These are phyloP conservation scores for Ambrosia hybrid DNA, from an alignment of 140 eudicot species.

Conservation along the genomic window DNA sequence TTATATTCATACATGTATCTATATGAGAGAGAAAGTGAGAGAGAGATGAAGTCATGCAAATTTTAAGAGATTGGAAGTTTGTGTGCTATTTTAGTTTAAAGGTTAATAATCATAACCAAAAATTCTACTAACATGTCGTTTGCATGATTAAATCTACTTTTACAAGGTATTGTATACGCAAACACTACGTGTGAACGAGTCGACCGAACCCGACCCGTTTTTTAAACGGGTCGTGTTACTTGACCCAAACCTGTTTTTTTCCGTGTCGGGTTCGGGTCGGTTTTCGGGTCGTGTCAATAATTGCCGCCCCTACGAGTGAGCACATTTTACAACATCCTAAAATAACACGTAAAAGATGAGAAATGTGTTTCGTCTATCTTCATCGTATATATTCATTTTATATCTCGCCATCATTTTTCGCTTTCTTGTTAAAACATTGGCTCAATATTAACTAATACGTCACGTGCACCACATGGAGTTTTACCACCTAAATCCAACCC, in stretches of 20 bases:
- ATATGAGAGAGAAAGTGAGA: background rate
- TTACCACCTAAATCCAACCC: background rate
- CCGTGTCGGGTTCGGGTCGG: too few species aligned
- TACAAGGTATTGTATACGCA: conserved; percentile 6
- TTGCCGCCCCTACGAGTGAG: too few species aligned
- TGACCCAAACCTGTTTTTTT: too few species aligned
- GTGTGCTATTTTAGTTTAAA: conserved; percentile 2
- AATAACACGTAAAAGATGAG: conserved; percentile 1
- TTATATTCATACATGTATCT: background rate
- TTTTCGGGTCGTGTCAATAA: too few species aligned
- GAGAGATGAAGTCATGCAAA: conserved; percentile 11
- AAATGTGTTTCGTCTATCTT: conserved; percentile 7
- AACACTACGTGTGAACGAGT: conserved; percentile 3
- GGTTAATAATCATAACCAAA: conserved; percentile 36
- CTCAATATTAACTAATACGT: background rate
- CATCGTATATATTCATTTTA: background rate
- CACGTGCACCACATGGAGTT: conserved; percentile 10
- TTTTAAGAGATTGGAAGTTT: conserved; percentile 3
- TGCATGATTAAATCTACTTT: conserved; percentile 25
- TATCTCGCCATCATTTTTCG: background rate
- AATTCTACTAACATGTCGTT: conserved; percentile 45
- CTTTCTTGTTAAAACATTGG: background rate
- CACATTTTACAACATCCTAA: background rate
- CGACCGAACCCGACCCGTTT: too few species aligned
- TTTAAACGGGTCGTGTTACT: too few species aligned